Conservation (phyloP, 2,329 filamentous ascomycete genomes). For the Trichophaea hybrida region DNA sequence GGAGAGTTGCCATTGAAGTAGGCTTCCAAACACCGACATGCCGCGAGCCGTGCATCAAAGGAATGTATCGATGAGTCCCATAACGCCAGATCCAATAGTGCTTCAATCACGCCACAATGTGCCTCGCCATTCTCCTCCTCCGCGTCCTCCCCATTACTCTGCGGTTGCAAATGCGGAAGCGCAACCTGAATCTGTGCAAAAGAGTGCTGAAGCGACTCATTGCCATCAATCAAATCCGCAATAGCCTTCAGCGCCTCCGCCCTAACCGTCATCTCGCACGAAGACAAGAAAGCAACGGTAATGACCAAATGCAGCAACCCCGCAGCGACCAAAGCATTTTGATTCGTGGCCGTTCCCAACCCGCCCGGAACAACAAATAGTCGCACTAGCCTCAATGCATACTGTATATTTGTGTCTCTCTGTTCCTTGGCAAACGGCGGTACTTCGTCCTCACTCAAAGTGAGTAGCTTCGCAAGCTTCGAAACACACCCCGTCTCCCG, state of each 20-base stretch:
- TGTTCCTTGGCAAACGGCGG: constrained; percentile 64
- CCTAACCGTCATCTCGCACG: constrained; percentile 61
- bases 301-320: constrained; percentile 45
- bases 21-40: constrained; percentile 80
- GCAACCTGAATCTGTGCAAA: constrained; percentile 77
- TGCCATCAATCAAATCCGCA: constrained; percentile 75
- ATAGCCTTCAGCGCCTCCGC: constrained; percentile 54
- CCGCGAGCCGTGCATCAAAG: constrained; percentile 69
- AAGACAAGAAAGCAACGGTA: constrained; percentile 63
- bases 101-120: constrained; percentile 82
- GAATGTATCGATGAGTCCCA: constrained; percentile 50
- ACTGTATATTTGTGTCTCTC: constrained; percentile 81
- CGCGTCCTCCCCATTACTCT: neutral
- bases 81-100: constrained; percentile 61
- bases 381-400: constrained; percentile 69
- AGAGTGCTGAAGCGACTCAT: constrained; percentile 63
- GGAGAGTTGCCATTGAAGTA: constrained; percentile 73
- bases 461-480: constrained; percentile 55
- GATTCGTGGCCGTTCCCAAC: constrained; percentile 65
- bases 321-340: constrained; percentile 42
- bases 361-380: constrained; percentile 76
- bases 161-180: constrained; percentile 35
- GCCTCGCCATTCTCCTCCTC: constrained; percentile 31
- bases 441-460: constrained; percentile 44
- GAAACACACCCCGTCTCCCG: constrained; percentile 74